phyloP scores from a whole-genome alignment of 768 basidiomycete genomes.

The Candolleomyces efflorescens region DNA sequence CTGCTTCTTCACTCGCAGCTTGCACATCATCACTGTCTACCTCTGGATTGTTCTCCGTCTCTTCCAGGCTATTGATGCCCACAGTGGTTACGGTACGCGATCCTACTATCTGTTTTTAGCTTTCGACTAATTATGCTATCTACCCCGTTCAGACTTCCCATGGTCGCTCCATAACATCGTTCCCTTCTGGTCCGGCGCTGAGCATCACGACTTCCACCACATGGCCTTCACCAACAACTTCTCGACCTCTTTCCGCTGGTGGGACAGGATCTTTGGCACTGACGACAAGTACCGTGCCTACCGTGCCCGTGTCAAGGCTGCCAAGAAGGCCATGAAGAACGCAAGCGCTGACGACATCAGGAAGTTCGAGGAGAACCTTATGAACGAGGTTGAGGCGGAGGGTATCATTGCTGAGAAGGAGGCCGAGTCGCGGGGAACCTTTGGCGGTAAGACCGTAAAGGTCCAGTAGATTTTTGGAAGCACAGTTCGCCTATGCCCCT shows the following conservation, averaged over 20 bases:
- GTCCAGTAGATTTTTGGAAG: constrained; percentile 20
- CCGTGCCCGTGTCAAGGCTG: constrained; percentile 59
- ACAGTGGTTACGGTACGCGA: constrained; percentile 84
- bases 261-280: constrained; percentile 85
- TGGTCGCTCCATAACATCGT: constrained; percentile 92
- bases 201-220: constrained; percentile 99
- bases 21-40: constrained; percentile 94
- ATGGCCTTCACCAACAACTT: constrained; percentile 94
- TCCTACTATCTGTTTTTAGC: constrained; percentile 6
- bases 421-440: constrained; percentile 30
- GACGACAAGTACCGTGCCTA: constrained; percentile 87
- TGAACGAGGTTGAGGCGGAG: constrained; percentile 70
- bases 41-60: constrained; percentile 90
- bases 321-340: constrained; percentile 51
- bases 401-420: constrained; percentile 66
- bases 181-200: constrained; percentile 96
- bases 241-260: constrained; percentile 93
- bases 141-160: constrained; percentile 61
- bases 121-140: background rate
- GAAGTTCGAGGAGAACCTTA: constrained; percentile 55
- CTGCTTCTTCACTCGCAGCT: constrained; percentile 65
- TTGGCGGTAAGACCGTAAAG: constrained; percentile 30
- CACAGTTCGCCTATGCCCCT: background rate
- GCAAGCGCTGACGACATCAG: constrained; percentile 49
- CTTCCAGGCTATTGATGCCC: constrained; percentile 96